Conservation (phyloP, 148 eudicot species). For the Polygonum aviculare region DNA sequence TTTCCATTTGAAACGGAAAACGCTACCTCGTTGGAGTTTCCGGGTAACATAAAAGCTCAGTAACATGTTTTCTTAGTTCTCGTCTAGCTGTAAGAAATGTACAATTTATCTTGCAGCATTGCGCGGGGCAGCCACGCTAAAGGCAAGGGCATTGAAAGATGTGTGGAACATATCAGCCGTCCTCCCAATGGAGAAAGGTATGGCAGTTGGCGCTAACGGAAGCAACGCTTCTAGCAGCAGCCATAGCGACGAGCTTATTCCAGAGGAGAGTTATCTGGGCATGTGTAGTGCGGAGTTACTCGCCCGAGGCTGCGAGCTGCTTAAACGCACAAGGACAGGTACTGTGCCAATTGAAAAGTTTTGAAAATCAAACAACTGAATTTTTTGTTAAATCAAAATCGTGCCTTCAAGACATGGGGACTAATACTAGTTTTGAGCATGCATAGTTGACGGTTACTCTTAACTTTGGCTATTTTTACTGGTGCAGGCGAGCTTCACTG, state of each 20-base stretch:
- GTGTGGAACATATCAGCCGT: conserved; percentile 84
- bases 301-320: conserved; percentile 71
- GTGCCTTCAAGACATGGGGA: no score
- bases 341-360: neutral
- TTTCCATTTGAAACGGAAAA: no score
- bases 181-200: conserved; percentile 65
- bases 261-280: conserved; percentile 78
- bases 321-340: conserved; percentile 92
- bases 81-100: neutral
- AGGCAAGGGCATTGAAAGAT: conserved; percentile 82
- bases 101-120: conserved; percentile 36
- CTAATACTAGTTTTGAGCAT: no score
- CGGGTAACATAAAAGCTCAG: neutral
- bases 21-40: no score
- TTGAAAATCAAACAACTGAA: no score
- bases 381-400: no score
- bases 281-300: conserved; percentile 71
- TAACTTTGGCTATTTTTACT: neutral
- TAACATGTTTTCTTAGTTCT: neutral
- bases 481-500: conserved; percentile 34
- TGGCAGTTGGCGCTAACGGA: conserved; percentile 16
- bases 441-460: neutral
- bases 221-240: conserved; percentile 23
- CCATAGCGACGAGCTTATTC: conserved; percentile 66
- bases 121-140: conserved; percentile 84